A percentile compares a stretch with the other conserved stretches of the same genome.
Conservation (phyloP, 108 stramenopile species). For the Nitzschia putrida region DNA sequence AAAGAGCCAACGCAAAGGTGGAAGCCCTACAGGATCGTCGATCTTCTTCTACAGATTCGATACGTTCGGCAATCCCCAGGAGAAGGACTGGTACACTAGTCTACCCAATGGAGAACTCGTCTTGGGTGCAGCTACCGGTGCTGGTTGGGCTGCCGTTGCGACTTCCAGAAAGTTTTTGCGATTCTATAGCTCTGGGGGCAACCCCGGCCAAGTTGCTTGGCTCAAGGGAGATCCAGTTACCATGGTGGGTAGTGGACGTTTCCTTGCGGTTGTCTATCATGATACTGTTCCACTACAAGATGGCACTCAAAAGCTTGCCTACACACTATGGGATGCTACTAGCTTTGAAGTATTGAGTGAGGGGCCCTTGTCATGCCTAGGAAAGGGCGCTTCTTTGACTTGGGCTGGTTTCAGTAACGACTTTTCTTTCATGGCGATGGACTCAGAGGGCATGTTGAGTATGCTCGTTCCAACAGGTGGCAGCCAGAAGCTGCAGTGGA, state of each 20-base stretch:
- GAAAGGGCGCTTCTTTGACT: constrained; percentile 56
- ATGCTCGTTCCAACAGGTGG: constrained; percentile 54
- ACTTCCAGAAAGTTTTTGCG: constrained; percentile 80
- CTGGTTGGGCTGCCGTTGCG: constrained; percentile 73
- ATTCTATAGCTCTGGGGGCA: constrained; percentile 69
- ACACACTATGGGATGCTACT: constrained; percentile 65
- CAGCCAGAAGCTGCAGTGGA: constrained; percentile 51
- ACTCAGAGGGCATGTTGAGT: constrained; percentile 77
- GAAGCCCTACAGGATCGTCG: constrained; percentile 56
- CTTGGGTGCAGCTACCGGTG: constrained; percentile 72
- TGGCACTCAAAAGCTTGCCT: constrained; percentile 81
- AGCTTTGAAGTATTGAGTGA: constrained; percentile 44
- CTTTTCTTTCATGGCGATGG: constrained; percentile 68
- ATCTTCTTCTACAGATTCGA: constrained; percentile 84
- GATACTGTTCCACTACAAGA: constrained; percentile 57
- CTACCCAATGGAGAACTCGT: constrained; percentile 80
- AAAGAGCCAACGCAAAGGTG: constrained; percentile 37
- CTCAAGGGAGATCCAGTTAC: constrained; percentile 79
- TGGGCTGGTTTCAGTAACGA: constrained; percentile 85
- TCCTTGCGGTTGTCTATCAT: constrained; percentile 76
- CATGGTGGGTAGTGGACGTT: constrained; percentile 68
- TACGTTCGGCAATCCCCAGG: constrained; percentile 58
- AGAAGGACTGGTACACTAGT: constrained; percentile 81
- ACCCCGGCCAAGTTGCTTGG: constrained; percentile 75
- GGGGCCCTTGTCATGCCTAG: constrained; percentile 67